phyloP scores from a whole-genome alignment of 2,329 filamentous ascomycete genomes.

The Aureobasidium vineae region DNA sequence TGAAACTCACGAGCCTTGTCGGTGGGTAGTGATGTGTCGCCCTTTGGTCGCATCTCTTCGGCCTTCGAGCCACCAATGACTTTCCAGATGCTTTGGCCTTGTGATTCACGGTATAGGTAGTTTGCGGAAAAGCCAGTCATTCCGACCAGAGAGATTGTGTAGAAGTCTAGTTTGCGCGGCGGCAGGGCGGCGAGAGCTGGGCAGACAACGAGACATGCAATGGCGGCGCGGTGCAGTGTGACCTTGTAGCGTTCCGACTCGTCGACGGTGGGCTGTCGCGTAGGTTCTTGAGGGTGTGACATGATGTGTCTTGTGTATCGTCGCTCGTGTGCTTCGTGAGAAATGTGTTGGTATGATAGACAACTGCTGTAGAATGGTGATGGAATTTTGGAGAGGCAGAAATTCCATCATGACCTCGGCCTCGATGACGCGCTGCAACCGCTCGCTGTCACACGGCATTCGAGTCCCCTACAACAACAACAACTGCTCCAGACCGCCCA shows the following conservation, averaged over 20 bases:
- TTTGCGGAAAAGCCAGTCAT: conserved; percentile 52
- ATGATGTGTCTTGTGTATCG: conserved; percentile 25
- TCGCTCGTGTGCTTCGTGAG: background rate
- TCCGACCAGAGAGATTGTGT: conserved; percentile 55
- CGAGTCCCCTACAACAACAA: background rate
- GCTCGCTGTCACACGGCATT: background rate
- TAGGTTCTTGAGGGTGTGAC: conserved; percentile 34
- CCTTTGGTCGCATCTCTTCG: conserved; percentile 18
- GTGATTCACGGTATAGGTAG: conserved; percentile 47
- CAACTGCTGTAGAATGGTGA: background rate
- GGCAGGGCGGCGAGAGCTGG: conserved; percentile 57
- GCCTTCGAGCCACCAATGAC: conserved; percentile 32
- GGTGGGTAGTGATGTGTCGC: conserved; percentile 37
- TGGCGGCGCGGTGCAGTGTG: conserved; percentile 47
- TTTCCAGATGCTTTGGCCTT: conserved; percentile 42
- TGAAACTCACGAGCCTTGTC: conserved; percentile 40
- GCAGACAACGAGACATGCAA: conserved; percentile 52
- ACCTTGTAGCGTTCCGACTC: conserved; percentile 31
- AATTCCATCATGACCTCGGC: conserved; percentile 11
- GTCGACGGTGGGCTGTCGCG: conserved; percentile 31
- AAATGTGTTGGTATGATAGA: background rate
- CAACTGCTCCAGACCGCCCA: background rate
- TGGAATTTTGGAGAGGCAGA: conserved; percentile 9
- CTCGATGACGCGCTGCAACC: conserved; percentile 15
- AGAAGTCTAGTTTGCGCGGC: conserved; percentile 61